These are phyloP conservation scores for Solanum ossicruentum DNA, from an alignment of 257 asterid species.

Conservation along the genomic window DNA sequence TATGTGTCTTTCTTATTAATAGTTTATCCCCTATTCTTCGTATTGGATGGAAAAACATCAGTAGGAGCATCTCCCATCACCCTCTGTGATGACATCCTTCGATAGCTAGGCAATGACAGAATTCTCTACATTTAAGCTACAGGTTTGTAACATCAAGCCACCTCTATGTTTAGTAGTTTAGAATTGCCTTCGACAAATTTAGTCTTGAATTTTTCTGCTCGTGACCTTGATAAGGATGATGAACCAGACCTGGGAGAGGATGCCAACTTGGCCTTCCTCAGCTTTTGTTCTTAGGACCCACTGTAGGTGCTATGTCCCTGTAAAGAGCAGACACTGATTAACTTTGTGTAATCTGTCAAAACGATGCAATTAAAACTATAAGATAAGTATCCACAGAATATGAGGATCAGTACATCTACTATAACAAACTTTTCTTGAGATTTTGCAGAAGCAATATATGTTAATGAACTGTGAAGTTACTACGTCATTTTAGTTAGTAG, in stretches of 20 bases:
- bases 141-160: conserved; percentile 25
- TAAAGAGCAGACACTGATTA: conserved; percentile 20
- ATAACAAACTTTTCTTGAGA: not conserved
- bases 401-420: not conserved
- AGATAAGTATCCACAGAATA: not conserved
- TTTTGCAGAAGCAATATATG: not conserved
- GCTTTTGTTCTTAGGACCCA: conserved; percentile 24
- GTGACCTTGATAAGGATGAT: conserved; percentile 40
- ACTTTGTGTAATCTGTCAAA: conserved; percentile 39
- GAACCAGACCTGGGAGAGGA: conserved; percentile 35
- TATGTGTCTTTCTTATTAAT: not conserved
- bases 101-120: not conserved
- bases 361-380: not conserved
- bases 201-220: conserved; percentile 29
- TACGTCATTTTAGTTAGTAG: not conserved
- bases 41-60: not conserved
- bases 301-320: conserved; percentile 23
- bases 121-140: not conserved
- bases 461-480: not conserved
- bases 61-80: conserved; percentile 48
- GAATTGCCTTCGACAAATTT: conserved; percentile 44
- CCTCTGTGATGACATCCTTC: conserved; percentile 62
- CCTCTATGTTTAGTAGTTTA: conserved; percentile 42
- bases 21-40: not conserved
- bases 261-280: conserved; percentile 46